Evolutionary conservation across 352 stramenopile species (phyloP).

Genomic region (Blastocystis sp.): DNA sequence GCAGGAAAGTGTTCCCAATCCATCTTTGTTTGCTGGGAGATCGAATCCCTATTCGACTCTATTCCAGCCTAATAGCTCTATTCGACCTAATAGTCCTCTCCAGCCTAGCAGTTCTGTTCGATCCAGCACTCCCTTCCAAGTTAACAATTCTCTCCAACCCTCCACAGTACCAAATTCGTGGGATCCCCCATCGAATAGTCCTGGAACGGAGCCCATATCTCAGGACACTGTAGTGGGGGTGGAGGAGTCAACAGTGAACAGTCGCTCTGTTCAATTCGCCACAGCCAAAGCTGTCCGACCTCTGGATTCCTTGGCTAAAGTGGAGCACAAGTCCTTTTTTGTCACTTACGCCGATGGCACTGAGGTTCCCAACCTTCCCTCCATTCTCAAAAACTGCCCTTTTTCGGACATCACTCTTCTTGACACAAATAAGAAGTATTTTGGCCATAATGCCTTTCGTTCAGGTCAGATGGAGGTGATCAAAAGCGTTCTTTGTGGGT

Average conservation of each 20-base stretch:
- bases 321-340: not conserved
- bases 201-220: not conserved
- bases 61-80: not conserved
- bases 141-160: not conserved
- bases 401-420: not conserved
- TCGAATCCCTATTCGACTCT: not conserved
- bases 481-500: constrained; percentile 32
- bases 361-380: not conserved
- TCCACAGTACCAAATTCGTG: not conserved
- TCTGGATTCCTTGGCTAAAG: not conserved
- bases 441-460: constrained; percentile 63
- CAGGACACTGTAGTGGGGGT: not conserved
- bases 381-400: not conserved
- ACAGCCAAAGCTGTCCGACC: not conserved
- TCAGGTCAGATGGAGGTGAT: constrained; percentile 63
- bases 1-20: not conserved
- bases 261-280: constrained; percentile 7
- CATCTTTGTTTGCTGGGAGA: not conserved
- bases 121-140: not conserved
- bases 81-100: not conserved
- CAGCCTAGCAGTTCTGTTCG: not conserved
- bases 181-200: not conserved
- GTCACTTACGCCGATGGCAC: not conserved
- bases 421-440: constrained; percentile 60
- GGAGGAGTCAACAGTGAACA: not conserved